These are phyloP conservation scores for Yamadazyma epiphylla DNA, from an alignment of 1,139 yeast species.

Conservation along the genomic window DNA sequence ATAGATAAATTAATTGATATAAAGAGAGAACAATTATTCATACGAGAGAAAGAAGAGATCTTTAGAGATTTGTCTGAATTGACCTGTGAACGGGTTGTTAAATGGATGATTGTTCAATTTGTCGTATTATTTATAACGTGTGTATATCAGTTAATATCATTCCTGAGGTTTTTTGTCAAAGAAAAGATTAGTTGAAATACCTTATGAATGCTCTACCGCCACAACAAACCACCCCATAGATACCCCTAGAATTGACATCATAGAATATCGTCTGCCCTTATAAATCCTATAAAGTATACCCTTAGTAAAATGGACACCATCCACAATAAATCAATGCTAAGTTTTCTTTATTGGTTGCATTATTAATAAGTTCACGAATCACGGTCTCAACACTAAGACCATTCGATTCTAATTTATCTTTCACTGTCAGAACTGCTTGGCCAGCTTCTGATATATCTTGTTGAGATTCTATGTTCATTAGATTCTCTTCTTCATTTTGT, in stretches of 20 bases:
- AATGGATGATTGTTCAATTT: slow-evolving; percentile 64
- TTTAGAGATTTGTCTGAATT: slow-evolving; percentile 67
- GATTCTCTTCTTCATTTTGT: slow-evolving; percentile 41
- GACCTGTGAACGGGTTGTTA: slow-evolving; percentile 60
- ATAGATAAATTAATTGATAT: slow-evolving; percentile 54
- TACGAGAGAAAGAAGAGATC: slow-evolving; percentile 65
- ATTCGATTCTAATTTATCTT: slow-evolving; percentile 60
- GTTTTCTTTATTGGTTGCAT: slow-evolving; percentile 66
- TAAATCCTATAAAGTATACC: no score
- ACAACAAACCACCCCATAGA: no score
- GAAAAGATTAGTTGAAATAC: slow-evolving; percentile 32
- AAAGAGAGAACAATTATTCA: slow-evolving; percentile 60
- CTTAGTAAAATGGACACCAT: slow-evolving; percentile 63
- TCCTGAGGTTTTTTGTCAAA: slow-evolving; percentile 62
- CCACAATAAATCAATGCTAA: slow-evolving; percentile 79
- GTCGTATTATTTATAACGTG: slow-evolving; percentile 55
- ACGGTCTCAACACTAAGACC: slow-evolving; percentile 81
- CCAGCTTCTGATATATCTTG: slow-evolving; percentile 74
- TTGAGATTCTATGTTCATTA: slow-evolving; percentile 17
- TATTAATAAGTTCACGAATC: slow-evolving; percentile 74
- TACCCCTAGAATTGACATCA: no score
- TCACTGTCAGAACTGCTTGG: slow-evolving; percentile 70
- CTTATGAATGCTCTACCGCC: no score
- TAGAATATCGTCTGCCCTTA: no score
- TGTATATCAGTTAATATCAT: slow-evolving; percentile 63